Percentiles rank a stretch among this genome's conserved stretches.
Conservation (phyloP, 2,329 filamentous ascomycete genomes). For the Colletotrichum aenigma region DNA sequence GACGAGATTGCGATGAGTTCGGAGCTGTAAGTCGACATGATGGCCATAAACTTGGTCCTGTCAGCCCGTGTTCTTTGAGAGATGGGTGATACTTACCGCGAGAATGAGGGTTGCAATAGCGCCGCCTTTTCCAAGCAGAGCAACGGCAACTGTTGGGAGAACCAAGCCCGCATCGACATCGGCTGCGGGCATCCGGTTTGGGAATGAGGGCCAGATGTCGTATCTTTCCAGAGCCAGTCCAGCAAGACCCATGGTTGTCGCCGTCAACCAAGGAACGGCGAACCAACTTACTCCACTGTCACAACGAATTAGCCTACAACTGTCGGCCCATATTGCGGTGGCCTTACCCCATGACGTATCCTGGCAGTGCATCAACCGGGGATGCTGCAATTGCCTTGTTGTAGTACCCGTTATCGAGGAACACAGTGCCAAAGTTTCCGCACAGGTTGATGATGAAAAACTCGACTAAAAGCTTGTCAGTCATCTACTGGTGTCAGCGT, state of each 20-base stretch:
- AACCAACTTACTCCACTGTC: conserved; percentile 79
- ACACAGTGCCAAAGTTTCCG: conserved; percentile 84
- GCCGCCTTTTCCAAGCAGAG: conserved; percentile 80
- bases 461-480: conserved; percentile 46
- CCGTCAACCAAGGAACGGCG: conserved; percentile 88
- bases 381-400: conserved; percentile 92
- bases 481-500: no score
- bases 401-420: conserved; percentile 88
- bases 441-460: conserved; percentile 92
- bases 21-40: conserved; percentile 82
- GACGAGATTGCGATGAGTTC: conserved; percentile 88
- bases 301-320: background rate
- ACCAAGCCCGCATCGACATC: conserved; percentile 86
- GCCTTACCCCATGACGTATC: conserved; percentile 75
- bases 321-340: no score
- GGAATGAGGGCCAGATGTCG: conserved; percentile 74
- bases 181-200: conserved; percentile 70
- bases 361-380: conserved; percentile 83
- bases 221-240: conserved; percentile 80
- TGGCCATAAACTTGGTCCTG: conserved; percentile 72
- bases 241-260: conserved; percentile 86
- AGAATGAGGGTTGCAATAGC: conserved; percentile 80
- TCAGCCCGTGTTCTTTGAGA: background rate
- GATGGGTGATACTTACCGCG: conserved; percentile 39
- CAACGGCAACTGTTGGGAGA: conserved; percentile 83